phyloP scores from a whole-genome alignment of 768 basidiomycete species.

The Termitomyces sp. region DNA sequence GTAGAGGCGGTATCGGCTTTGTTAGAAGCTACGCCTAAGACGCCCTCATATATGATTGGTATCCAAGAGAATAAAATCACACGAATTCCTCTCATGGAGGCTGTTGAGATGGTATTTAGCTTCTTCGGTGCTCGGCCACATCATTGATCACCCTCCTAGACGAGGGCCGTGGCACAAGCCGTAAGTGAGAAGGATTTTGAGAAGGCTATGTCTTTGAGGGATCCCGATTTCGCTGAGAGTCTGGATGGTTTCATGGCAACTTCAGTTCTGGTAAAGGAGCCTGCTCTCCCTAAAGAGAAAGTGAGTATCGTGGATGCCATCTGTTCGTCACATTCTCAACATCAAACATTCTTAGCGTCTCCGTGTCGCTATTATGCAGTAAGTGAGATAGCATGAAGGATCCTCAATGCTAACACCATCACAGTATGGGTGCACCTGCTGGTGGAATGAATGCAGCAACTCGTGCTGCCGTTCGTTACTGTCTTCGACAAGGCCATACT shows the following conservation, averaged over 20 bases:
- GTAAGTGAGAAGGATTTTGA: constrained; percentile 82
- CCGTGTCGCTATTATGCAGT: constrained; percentile 84
- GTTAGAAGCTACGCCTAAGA: constrained; percentile 79
- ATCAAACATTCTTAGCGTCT: constrained; percentile 50
- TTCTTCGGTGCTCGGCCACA: constrained; percentile 7
- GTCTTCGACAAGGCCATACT: constrained; percentile 86
- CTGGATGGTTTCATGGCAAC: constrained; percentile 82
- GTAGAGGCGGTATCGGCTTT: constrained; percentile 90
- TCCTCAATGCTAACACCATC: not conserved
- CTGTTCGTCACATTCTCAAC: not conserved
- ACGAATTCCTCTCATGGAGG: constrained; percentile 87
- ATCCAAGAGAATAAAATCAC: constrained; percentile 94
- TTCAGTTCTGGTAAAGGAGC: constrained; percentile 55
- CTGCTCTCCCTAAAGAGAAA: constrained; percentile 48
- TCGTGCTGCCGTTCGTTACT: constrained; percentile 91
- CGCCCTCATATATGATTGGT: constrained; percentile 97
- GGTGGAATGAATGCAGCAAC: constrained; percentile 99
- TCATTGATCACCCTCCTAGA: constrained; percentile 41
- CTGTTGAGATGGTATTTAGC: constrained; percentile 73
- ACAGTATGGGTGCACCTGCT: constrained; percentile 92
- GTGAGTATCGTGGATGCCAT: constrained; percentile 26
- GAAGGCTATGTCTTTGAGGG: constrained; percentile 84
- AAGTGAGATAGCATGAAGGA: constrained; percentile 27
- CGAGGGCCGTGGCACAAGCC: constrained; percentile 79
- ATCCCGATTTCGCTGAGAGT: constrained; percentile 87